Evolutionary conservation across 1,139 yeast genomes (phyloP).

Genomic region (Kurtzmaniella quercitrusa): DNA sequence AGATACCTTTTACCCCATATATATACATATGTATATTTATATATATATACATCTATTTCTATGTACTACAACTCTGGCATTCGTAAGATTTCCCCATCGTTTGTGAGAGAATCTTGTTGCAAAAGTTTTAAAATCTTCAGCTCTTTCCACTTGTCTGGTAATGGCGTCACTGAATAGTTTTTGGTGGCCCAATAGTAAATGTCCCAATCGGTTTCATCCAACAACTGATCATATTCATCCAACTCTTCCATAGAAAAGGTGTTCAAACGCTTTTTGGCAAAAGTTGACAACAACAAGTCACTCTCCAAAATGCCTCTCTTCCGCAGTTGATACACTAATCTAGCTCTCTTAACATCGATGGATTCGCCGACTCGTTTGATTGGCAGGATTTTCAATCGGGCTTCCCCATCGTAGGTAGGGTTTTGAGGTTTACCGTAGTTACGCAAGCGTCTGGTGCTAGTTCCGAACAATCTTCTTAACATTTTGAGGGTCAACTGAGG

Average conservation of each 20-base stretch:
- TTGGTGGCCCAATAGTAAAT: conserved; percentile 96
- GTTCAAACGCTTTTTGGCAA: conserved; percentile 71
- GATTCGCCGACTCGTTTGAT: conserved; percentile 70
- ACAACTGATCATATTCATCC: conserved; percentile 77
- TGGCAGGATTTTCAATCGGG: conserved; percentile 63
- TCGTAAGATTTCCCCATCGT: conserved; percentile 67
- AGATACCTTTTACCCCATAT: no score
- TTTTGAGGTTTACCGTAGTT: conserved; percentile 45
- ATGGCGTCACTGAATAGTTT: conserved; percentile 72
- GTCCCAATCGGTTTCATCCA: conserved; percentile 98
- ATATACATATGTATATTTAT: no score
- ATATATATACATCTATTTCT: background rate
- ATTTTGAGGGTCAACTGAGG: background rate
- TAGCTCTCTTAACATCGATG: conserved; percentile 74
- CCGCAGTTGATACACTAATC: conserved; percentile 85
- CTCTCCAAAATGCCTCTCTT: conserved; percentile 95
- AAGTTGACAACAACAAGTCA: conserved; percentile 77
- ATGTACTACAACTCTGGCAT: conserved; percentile 61
- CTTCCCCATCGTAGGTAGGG: conserved; percentile 31
- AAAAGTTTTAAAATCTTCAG: conserved; percentile 60
- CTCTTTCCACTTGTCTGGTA: conserved; percentile 81
- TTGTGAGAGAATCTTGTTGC: conserved; percentile 72
- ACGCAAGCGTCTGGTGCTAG: conserved; percentile 14
- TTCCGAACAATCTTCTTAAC: conserved; percentile 10
- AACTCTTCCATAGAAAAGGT: conserved; percentile 61